A percentile compares a stretch with the other conserved stretches of the same genome.
Conservation (phyloP, 2,329 filamentous ascomycete genomes). For the Lachnum nothofagi region DNA sequence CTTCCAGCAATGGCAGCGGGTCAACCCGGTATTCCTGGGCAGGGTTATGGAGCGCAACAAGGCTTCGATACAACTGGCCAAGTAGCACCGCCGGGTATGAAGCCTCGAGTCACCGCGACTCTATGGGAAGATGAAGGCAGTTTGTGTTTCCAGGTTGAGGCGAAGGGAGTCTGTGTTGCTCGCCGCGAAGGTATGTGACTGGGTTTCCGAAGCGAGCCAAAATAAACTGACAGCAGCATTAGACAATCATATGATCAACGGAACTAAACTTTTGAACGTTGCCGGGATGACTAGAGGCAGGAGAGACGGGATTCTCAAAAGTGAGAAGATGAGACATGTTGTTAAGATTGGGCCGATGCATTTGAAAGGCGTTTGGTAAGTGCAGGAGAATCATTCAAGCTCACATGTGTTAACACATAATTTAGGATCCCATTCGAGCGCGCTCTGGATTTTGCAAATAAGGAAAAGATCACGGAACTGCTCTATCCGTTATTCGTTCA, state of each 20-base stretch:
- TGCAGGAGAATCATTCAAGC: slow-evolving; percentile 18
- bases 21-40: slow-evolving; percentile 44
- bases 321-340: slow-evolving; percentile 92
- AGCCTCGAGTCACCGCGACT: slow-evolving; percentile 91
- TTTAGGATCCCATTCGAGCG: slow-evolving; percentile 95
- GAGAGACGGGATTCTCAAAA: slow-evolving; percentile 93
- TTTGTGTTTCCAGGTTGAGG: slow-evolving; percentile 95
- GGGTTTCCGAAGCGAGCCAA: background rate
- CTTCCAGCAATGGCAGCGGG: slow-evolving; percentile 51
- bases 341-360: slow-evolving; percentile 99
- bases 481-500: slow-evolving; percentile 96
- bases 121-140: slow-evolving; percentile 98
- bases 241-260: slow-evolving; percentile 99
- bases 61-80: slow-evolving; percentile 83
- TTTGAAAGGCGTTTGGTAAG: slow-evolving; percentile 92
- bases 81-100: slow-evolving; percentile 86
- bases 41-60: slow-evolving; percentile 45
- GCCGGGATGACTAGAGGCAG: slow-evolving; percentile 96
- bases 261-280: slow-evolving; percentile 93
- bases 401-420: background rate
- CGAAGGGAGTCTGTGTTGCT: slow-evolving; percentile 91
- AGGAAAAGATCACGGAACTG: slow-evolving; percentile 96
- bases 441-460: slow-evolving; percentile 97
- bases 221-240: slow-evolving; percentile 9
- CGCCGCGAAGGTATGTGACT: slow-evolving; percentile 75